Percentiles rank a stretch among this genome's conserved stretches.
phyloP scores from a whole-genome alignment of 75 land plant genomes.

The Cunninghamia lanceolata region DNA sequence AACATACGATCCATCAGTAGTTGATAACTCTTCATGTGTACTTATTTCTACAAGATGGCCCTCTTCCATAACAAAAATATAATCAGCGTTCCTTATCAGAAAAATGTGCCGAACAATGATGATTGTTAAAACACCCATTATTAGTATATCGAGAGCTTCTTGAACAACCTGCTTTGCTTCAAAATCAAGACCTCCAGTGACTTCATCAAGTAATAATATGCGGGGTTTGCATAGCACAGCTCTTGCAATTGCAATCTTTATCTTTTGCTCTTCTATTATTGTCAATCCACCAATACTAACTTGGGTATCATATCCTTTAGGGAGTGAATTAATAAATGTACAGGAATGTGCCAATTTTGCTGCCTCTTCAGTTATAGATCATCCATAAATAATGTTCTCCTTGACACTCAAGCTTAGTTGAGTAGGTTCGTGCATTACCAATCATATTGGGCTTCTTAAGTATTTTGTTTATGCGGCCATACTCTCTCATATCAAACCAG shows the following conservation, averaged over 20 bases:
- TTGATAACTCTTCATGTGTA: constrained; percentile 86
- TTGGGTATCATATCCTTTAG: too few relatives aligned
- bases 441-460: too few relatives aligned
- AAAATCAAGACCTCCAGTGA: constrained; percentile 87
- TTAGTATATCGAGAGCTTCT: constrained; percentile 83
- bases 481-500: too few relatives aligned
- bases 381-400: too few relatives aligned
- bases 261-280: constrained; percentile 72
- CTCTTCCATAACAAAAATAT: constrained; percentile 95
- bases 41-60: constrained; percentile 96
- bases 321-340: too few relatives aligned
- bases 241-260: constrained; percentile 88
- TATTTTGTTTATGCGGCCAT: too few relatives aligned
- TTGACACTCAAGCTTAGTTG: too few relatives aligned
- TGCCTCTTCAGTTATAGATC: too few relatives aligned
- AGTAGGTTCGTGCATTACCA: too few relatives aligned
- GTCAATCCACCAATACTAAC: too few relatives aligned
- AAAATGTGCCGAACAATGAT: constrained; percentile 84
- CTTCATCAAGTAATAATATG: constrained; percentile 93
- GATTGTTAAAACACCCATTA: constrained; percentile 83
- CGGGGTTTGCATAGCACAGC: constrained; percentile 91
- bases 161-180: constrained; percentile 89
- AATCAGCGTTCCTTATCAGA: constrained; percentile 86
- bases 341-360: too few relatives aligned
- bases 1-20: constrained; percentile 66